These are phyloP conservation scores for Aspergillus fumigatus DNA, from an alignment of 2,329 filamentous ascomycete species.

Conservation along the genomic window DNA sequence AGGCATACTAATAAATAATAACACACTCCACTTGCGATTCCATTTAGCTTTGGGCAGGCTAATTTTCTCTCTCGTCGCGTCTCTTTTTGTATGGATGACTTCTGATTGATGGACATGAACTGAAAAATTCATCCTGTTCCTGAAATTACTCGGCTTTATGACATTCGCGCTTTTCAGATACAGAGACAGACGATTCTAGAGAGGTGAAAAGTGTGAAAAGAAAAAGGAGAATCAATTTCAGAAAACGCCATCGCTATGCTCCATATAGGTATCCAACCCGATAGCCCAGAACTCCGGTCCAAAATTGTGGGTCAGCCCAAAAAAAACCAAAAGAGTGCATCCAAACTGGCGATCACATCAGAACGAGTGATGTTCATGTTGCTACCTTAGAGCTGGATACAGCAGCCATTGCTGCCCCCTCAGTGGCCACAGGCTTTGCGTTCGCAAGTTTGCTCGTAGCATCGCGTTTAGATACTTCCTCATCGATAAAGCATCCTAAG, in stretches of 20 bases:
- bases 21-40: background rate
- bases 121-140: background rate
- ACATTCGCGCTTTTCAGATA: background rate
- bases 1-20: background rate
- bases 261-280: background rate
- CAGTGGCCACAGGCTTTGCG: constrained; percentile 22
- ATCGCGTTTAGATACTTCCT: constrained; percentile 53
- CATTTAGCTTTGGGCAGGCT: background rate
- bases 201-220: background rate
- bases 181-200: background rate
- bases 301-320: background rate
- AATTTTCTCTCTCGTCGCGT: background rate
- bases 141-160: background rate
- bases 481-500: constrained; percentile 77
- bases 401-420: constrained; percentile 28
- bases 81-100: background rate
- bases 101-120: background rate
- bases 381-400: background rate
- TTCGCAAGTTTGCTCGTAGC: constrained; percentile 12
- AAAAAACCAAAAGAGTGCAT: background rate
- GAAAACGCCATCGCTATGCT: constrained; percentile 17
- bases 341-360: background rate
- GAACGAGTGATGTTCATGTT: background rate
- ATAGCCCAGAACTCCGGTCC: background rate
- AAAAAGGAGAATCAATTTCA: background rate